Evolutionary conservation across 2,329 filamentous ascomycete species (phyloP), one percentile per base, ranked within the genome.

Genomic region (Diaporthe sp.): DNA sequence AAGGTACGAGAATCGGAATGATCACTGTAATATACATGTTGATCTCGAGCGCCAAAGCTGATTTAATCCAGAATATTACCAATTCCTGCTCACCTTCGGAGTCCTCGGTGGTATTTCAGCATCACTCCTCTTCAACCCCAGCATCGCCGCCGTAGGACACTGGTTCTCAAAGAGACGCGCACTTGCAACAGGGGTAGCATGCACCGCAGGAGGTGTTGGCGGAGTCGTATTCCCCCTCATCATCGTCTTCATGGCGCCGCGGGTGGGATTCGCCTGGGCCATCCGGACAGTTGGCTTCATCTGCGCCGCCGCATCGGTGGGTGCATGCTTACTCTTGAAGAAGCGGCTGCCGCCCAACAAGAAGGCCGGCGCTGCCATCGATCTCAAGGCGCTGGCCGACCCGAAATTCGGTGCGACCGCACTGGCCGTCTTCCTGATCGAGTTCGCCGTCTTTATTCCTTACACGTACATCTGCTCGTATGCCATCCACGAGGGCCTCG

Each of bases 61-160:
- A 22, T 8, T 3, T 2, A 0, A 1, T 10, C 2, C 70, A 91
- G 87, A 92, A 81, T 95, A 95, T 80, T 97, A 94, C 92, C 95
- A 98, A 61, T 97, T 98, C 82, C 91, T 98, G 83, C 86, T 98
- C 44, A 89, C 91, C 12, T 96, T 96, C 80, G 94, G 95, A 13
- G 82, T 98, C 5, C 85, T 97, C 5, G 91, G 91, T 71, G 95
- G 96, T 44, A 79, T 94, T 4, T 94, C 93, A 13, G 92, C 92
- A 1, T 95, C 94, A 0, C 88, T 98, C 42, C 90, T 98, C 77
- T 97, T 97, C 84, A 98, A 95, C 0, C 95, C 95, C 0, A 92
- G 94, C 60, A 90, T 98, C 78, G 92, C 94, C 1, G 91, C 94
- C 2, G 89, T 98, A 9, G 94, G 94, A 1, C 95, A 98, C 82